Base-by-base conservation (phyloP, 176 grass and related monocot species). In the Canna indica region DNA sequence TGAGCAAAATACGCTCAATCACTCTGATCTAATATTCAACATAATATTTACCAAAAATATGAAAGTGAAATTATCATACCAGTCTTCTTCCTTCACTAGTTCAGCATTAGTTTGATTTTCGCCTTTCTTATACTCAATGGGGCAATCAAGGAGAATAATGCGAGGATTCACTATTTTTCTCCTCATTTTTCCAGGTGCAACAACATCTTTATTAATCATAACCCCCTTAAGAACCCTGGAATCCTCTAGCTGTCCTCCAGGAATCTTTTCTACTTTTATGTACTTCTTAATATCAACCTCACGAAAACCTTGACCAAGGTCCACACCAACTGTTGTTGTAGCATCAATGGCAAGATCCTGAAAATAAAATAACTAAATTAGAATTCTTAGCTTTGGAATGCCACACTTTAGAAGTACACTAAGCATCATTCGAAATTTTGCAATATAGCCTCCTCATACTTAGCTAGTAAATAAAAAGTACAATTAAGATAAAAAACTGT, bases 41-140 rank as follows among this genome's bases (percentile, higher is more conserved):
- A 72, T 22, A 77, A 53, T 34, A 28, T 27, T 44, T 31, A 39
- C n/a, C 24, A 66, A 66, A 39, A 66, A 66, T 6, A 52, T 20
- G 16, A 5, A 20, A 22, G 28, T 32, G 28, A 47, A 70, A 73
- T 66, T 54, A 47, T 69, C 86, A 61, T 90, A 97, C 93, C 94
- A 99, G 38, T 93, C 94, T 84, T 99, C 94, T 84, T 99, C 94
- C 68, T 83, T 99, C 77, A 99, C 84, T 70, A 99, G 72, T 63
- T 99, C 94, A 0, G 94, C 94, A 83, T 99, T 99, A 56, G 94
- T 99, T 82, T 99, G 94, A 85, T 99, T 99, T 85, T 99, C 94
- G 70, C 94, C 94, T 42, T 99, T 99, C 84, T 99, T 99, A 74
- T 93, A 99, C 73, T 99, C 94, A 74, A 99, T 70, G 63, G 94